These are phyloP conservation scores for Aspergillus brunneoviolaceus DNA, from an alignment of 2,329 filamentous ascomycete genomes.

Conservation along the genomic window DNA sequence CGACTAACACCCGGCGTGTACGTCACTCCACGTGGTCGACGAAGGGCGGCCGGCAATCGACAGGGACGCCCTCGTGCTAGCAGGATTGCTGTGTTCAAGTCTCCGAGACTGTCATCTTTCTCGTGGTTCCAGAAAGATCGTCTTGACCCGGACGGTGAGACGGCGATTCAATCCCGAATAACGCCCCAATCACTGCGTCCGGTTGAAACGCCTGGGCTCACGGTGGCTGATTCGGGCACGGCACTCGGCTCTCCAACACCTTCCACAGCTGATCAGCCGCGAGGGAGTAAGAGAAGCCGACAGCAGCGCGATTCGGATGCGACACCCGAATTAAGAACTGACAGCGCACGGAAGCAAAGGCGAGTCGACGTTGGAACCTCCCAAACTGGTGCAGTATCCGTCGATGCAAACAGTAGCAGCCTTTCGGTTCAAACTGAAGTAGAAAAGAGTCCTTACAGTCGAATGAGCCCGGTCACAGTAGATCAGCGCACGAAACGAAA, in stretches of 20 bases:
- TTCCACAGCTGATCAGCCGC: neutral
- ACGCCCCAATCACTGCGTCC: neutral
- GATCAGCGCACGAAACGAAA: neutral
- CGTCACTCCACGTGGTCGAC: conserved; percentile 40
- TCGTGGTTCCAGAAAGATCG: conserved; percentile 37
- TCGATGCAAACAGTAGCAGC: neutral
- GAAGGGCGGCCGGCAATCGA: conserved; percentile 37
- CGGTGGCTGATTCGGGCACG: neutral
- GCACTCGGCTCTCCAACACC: neutral
- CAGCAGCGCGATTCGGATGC: conserved; percentile 4
- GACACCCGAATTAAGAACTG: neutral
- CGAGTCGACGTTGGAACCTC: conserved; percentile 15
- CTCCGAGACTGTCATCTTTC: conserved; percentile 30
- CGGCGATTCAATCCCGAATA: neutral
- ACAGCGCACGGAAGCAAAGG: conserved; percentile 18
- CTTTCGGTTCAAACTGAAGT: neutral
- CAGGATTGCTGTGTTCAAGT: conserved; percentile 43
- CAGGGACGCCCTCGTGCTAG: conserved; percentile 41
- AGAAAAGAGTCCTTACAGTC: neutral
- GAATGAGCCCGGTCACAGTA: neutral
- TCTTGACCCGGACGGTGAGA: conserved; percentile 3
- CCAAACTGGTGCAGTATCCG: neutral
- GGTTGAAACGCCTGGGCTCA: neutral
- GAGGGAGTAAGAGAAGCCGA: conserved; percentile 14
- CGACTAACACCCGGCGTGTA: conserved; percentile 42